phyloP scores from a whole-genome alignment of 176 grass and related monocot species.

The Lolium rigidum region DNA sequence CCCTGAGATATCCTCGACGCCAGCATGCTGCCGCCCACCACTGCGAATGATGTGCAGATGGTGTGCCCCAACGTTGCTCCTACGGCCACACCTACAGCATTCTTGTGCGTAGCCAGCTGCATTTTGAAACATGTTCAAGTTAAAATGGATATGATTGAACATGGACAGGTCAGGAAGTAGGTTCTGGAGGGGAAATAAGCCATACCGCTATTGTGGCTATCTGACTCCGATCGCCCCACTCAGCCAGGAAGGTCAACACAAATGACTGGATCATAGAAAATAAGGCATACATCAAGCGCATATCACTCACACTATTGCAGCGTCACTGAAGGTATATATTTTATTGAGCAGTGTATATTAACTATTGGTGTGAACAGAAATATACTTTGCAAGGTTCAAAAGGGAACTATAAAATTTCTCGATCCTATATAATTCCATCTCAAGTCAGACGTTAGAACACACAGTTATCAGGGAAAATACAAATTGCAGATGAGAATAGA shows the following conservation, averaged over 20 bases:
- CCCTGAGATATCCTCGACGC: conserved; percentile 94
- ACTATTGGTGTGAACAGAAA: background rate
- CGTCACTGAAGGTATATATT: background rate
- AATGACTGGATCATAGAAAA: conserved; percentile 71
- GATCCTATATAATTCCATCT: background rate
- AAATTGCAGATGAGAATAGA: background rate
- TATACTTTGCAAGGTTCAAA: background rate
- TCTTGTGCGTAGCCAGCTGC: conserved; percentile 96
- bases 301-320: background rate
- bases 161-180: background rate
- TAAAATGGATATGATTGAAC: background rate
- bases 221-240: conserved; percentile 98
- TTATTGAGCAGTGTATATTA: background rate
- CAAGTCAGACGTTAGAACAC: background rate
- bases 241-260: conserved; percentile 95
- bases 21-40: conserved; percentile 93
- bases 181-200: background rate
- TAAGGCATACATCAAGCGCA: background rate
- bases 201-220: conserved; percentile 93
- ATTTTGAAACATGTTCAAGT: background rate
- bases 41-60: conserved; percentile 86
- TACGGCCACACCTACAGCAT: conserved; percentile 76
- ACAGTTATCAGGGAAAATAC: background rate
- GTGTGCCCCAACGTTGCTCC: conserved; percentile 91
- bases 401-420: background rate